Evolutionary conservation across 371 early-diverging fungal genomes (phyloP).

Genomic region (Sanchytrium tribonematis): DNA sequence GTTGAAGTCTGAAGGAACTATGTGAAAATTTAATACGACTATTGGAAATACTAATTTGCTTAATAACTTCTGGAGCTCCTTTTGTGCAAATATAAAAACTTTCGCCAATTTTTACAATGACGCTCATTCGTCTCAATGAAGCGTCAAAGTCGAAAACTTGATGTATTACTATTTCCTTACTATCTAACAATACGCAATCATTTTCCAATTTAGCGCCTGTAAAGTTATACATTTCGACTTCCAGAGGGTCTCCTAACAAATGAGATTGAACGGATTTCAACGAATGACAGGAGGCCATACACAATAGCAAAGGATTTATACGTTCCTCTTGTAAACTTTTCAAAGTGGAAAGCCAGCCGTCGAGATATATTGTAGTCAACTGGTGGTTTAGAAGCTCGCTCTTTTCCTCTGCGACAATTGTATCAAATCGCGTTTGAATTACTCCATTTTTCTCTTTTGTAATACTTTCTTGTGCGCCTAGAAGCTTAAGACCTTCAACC

Average conservation of each 20-base stretch:
- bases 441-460: not conserved
- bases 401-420: conserved; percentile 12
- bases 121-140: conserved; percentile 72
- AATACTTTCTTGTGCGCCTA: conserved; percentile 36
- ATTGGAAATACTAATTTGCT: conserved; percentile 44
- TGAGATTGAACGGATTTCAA: conserved; percentile 66
- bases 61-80: conserved; percentile 86
- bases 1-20: conserved; percentile 54
- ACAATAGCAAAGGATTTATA: conserved; percentile 18
- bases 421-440: not conserved
- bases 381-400: conserved; percentile 6
- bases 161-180: conserved; percentile 58
- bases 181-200: conserved; percentile 11
- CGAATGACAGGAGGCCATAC: conserved; percentile 91
- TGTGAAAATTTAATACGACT: conserved; percentile 9
- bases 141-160: conserved; percentile 86
- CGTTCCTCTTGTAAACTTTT: conserved; percentile 10
- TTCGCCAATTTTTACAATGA: conserved; percentile 30
- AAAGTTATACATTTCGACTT: conserved; percentile 93
- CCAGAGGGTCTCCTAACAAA: conserved; percentile 89
- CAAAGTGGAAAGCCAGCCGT: conserved; percentile 17
- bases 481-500: conserved; percentile 75
- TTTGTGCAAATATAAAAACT: conserved; percentile 61
- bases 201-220: conserved; percentile 68
- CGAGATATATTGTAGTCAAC: not conserved